A percentile compares a stretch with the other conserved stretches of the same genome.
These are phyloP conservation scores for Capsaspora owczarzaki DNA, from an alignment of 78 protist species.

Conservation along the genomic window DNA sequence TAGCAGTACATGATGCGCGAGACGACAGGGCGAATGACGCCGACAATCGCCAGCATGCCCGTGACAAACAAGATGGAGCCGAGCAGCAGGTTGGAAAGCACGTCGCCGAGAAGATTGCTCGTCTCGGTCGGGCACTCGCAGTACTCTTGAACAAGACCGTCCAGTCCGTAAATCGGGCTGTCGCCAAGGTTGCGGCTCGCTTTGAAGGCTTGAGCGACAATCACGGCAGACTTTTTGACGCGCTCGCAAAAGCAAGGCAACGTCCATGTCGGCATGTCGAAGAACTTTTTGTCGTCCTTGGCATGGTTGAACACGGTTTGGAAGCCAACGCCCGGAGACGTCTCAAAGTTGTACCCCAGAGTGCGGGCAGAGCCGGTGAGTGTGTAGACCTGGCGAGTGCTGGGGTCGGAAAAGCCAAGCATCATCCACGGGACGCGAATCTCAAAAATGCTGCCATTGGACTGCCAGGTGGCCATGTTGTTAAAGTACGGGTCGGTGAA, in stretches of 20 bases:
- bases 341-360: no score
- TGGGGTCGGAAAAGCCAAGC: slow-evolving; percentile 5
- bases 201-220: no score
- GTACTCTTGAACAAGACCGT: no score
- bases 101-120: background rate
- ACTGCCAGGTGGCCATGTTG: background rate
- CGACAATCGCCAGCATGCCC: background rate
- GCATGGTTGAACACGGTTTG: background rate
- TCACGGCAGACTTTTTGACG: no score
- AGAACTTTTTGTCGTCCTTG: background rate
- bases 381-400: background rate
- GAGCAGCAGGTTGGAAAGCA: background rate
- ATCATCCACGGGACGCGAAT: background rate
- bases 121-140: background rate
- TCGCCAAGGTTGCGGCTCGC: no score
- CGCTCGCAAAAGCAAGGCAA: slow-evolving; percentile 1
- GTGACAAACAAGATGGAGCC: background rate
- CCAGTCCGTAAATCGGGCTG: no score
- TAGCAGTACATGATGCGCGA: background rate
- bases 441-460: background rate
- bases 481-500: background rate
- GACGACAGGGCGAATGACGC: background rate
- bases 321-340: background rate
- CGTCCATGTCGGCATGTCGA: background rate
- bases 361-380: no score